phyloP scores from a whole-genome alignment of 768 basidiomycete genomes.

The Pulveroboletus sp. region DNA sequence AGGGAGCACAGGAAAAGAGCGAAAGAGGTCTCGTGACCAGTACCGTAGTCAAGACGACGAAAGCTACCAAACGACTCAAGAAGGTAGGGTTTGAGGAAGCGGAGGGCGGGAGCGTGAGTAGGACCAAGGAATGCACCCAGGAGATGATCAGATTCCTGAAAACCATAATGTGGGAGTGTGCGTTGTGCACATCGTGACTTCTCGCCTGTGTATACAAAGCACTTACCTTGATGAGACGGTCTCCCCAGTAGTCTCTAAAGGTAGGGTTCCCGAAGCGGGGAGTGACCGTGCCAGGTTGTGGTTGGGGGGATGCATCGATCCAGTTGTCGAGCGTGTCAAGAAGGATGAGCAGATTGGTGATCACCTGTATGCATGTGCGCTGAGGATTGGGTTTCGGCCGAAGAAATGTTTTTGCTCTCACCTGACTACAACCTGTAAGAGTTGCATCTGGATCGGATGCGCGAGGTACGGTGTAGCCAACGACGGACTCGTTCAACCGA shows the following conservation, averaged over 20 bases:
- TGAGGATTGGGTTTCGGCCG: neutral
- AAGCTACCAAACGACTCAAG: constrained; percentile 87
- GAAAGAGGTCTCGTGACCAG: constrained; percentile 93
- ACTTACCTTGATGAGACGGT: constrained; percentile 70
- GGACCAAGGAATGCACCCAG: constrained; percentile 48
- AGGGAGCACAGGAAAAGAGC: constrained; percentile 73
- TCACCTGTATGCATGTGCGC: constrained; percentile 36
- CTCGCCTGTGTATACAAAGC: neutral
- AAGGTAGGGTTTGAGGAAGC: constrained; percentile 76
- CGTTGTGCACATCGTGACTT: neutral
- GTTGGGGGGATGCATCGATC: constrained; percentile 81
- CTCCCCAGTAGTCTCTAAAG: constrained; percentile 78
- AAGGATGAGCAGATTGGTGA: constrained; percentile 47
- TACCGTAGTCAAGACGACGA: constrained; percentile 92
- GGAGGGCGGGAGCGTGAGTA: constrained; percentile 43
- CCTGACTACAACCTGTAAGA: constrained; percentile 14
- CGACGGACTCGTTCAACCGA: constrained; percentile 74
- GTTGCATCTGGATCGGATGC: neutral
- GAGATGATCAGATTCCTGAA: constrained; percentile 53
- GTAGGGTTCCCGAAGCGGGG: constrained; percentile 93
- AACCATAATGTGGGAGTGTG: neutral
- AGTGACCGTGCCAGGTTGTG: constrained; percentile 42
- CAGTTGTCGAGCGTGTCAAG: constrained; percentile 67
- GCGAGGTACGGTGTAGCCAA: constrained; percentile 56
- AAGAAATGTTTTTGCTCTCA: constrained; percentile 5